Conservation (phyloP, 2,329 filamentous ascomycete species). For the Mycosphaerella arachidis region DNA sequence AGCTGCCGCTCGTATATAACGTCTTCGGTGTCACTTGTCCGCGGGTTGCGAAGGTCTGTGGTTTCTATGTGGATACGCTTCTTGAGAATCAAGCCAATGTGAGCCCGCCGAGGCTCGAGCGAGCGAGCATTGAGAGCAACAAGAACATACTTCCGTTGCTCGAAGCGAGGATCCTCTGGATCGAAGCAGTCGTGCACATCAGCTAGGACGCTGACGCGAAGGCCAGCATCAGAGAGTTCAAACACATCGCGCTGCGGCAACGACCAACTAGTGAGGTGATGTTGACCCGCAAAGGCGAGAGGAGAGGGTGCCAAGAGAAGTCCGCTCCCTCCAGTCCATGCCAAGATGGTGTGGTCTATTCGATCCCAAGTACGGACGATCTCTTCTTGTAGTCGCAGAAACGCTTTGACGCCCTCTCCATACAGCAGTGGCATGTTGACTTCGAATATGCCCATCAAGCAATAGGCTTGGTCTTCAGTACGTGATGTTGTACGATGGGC, state of each 20-base stretch:
- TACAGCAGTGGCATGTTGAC: conserved; percentile 19
- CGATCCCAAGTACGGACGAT: background rate
- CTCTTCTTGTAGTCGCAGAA: background rate
- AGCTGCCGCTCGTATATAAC: too few relatives aligned
- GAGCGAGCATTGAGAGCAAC: too few relatives aligned
- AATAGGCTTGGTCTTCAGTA: conserved; percentile 17
- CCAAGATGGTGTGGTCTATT: background rate
- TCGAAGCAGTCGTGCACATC: background rate
- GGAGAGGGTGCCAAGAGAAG: background rate
- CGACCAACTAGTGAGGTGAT: background rate
- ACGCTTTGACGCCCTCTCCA: conserved; percentile 13
- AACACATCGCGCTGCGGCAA: background rate
- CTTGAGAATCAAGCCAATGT: too few relatives aligned
- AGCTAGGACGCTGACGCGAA: background rate
- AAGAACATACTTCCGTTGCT: too few relatives aligned
- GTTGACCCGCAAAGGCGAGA: background rate
- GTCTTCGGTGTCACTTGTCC: too few relatives aligned
- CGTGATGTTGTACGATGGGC: conserved; percentile 8
- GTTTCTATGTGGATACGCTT: too few relatives aligned
- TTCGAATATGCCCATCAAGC: conserved; percentile 18
- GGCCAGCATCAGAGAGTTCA: background rate
- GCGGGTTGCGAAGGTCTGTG: too few relatives aligned
- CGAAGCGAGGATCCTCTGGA: too few relatives aligned
- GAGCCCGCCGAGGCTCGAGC: too few relatives aligned
- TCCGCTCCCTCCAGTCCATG: background rate